phyloP scores from a whole-genome alignment of 2,329 filamentous ascomycete genomes.

The Ophiostoma ulmi region DNA sequence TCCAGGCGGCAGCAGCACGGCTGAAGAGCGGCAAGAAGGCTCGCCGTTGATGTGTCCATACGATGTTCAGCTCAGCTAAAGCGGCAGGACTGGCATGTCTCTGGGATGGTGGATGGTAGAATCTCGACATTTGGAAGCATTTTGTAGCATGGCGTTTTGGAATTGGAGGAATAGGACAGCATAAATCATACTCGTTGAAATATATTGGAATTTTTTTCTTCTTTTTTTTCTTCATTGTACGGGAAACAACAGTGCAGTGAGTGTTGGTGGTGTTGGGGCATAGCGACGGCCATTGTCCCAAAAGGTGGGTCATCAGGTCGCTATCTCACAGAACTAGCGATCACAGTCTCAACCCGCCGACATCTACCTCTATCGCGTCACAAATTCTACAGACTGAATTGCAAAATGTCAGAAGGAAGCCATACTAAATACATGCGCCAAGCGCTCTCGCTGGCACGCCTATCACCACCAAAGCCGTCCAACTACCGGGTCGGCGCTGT shows the following conservation, averaged over 20 bases:
- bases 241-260: not conserved
- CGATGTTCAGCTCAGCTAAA: not conserved
- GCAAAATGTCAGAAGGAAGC: constrained; percentile 30
- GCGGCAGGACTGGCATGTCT: not conserved
- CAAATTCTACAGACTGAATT: not conserved
- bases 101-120: not conserved
- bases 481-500: constrained; percentile 95
- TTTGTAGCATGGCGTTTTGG: constrained; percentile 8
- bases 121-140: not conserved
- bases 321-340: not conserved
- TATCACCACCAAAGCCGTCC: constrained; percentile 78
- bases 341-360: not conserved
- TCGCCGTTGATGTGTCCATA: not conserved
- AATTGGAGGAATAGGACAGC: not conserved
- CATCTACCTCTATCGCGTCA: not conserved
- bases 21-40: constrained; percentile 34
- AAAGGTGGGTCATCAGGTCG: not conserved
- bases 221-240: no score
- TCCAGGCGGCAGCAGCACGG: constrained; percentile 52
- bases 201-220: not conserved
- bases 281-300: not conserved
- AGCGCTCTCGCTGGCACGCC: constrained; percentile 68
- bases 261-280: not conserved
- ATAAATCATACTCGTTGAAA: not conserved
- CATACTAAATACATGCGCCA: constrained; percentile 57